phyloP scores from a whole-genome alignment of 2,329 filamentous ascomycete genomes.

The Endothia cerciana region DNA sequence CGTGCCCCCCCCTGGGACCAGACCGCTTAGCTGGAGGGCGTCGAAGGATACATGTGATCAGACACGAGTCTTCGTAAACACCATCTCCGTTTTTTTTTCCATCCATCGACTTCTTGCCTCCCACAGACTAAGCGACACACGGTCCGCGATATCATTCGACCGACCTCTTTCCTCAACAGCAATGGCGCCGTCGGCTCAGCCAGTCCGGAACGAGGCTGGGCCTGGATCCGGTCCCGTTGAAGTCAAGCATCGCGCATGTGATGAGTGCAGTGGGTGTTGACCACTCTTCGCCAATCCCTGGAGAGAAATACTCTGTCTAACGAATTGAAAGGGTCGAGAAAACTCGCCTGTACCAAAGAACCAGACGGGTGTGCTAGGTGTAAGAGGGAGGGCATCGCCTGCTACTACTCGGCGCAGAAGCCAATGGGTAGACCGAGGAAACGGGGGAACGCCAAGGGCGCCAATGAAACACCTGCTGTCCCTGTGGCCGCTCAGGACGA shows the following conservation, averaged over 20 bases:
- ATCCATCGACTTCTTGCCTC: not conserved
- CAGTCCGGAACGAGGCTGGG: not conserved
- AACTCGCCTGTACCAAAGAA: constrained; percentile 69
- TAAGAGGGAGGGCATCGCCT: constrained; percentile 57
- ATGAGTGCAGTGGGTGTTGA: constrained; percentile 64
- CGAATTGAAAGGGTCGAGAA: constrained; percentile 55
- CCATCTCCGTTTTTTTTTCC: not conserved
- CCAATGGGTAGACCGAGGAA: constrained; percentile 69
- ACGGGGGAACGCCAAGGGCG: constrained; percentile 45
- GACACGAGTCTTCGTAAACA: not conserved
- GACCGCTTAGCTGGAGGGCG: not conserved
- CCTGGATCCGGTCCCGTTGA: not conserved
- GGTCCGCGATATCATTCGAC: not conserved
- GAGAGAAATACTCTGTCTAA: not conserved
- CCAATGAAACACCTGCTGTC: constrained; percentile 5
- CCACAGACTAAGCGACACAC: not conserved
- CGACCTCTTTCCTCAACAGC: not conserved
- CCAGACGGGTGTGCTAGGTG: constrained; percentile 63
- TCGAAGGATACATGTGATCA: not conserved
- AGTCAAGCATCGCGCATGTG: constrained; percentile 63
- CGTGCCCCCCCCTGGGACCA: not conserved
- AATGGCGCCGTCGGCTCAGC: constrained; percentile 9
- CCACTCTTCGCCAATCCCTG: not conserved
- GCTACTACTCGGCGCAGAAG: constrained; percentile 68
- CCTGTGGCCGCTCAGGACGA: not conserved